These are phyloP conservation scores for Sclerotinia sclerotiorum DNA, from an alignment of 2,329 filamentous ascomycete genomes.

Conservation along the genomic window DNA sequence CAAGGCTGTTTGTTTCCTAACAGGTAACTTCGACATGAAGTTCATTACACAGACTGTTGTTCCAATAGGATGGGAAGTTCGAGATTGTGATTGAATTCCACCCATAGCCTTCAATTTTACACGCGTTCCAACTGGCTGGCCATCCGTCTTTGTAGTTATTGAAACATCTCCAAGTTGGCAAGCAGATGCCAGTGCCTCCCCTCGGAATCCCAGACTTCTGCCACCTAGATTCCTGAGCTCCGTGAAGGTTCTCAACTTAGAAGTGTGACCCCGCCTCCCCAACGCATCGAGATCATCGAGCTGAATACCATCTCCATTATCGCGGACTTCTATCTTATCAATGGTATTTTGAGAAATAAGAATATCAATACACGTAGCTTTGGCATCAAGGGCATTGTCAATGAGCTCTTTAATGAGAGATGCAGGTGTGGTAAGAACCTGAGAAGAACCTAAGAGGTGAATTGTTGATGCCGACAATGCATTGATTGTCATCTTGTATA, in stretches of 20 bases:
- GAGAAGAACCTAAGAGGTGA: conserved; percentile 59
- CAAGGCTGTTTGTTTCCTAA: conserved; percentile 58
- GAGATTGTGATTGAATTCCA: conserved; percentile 44
- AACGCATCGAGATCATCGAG: conserved; percentile 60
- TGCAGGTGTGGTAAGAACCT: conserved; percentile 58
- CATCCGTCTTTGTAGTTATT: conserved; percentile 62
- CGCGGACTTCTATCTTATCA: conserved; percentile 67
- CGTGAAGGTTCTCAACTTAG: conserved; percentile 65
- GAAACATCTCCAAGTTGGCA: conserved; percentile 59
- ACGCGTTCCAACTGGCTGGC: conserved; percentile 57
- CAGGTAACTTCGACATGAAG: conserved; percentile 61
- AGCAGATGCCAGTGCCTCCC: conserved; percentile 68
- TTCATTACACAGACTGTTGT: conserved; percentile 63
- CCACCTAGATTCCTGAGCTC: conserved; percentile 59
- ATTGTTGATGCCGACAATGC: conserved; percentile 51
- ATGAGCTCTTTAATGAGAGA: conserved; percentile 73
- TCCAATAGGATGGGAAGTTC: conserved; percentile 58
- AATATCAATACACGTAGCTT: conserved; percentile 65
- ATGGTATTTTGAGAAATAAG: conserved; percentile 64
- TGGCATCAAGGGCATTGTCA: conserved; percentile 74
- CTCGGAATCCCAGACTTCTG: conserved; percentile 70
- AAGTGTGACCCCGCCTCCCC: conserved; percentile 69
- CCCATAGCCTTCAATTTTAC: conserved; percentile 46
- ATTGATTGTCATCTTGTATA: conserved; percentile 43
- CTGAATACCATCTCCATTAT: conserved; percentile 72